A percentile compares a stretch with the other conserved stretches of the same genome.
These are phyloP conservation scores for Aspergillus terreus DNA, from an alignment of 2,329 filamentous ascomycete species.

Conservation along the genomic window DNA sequence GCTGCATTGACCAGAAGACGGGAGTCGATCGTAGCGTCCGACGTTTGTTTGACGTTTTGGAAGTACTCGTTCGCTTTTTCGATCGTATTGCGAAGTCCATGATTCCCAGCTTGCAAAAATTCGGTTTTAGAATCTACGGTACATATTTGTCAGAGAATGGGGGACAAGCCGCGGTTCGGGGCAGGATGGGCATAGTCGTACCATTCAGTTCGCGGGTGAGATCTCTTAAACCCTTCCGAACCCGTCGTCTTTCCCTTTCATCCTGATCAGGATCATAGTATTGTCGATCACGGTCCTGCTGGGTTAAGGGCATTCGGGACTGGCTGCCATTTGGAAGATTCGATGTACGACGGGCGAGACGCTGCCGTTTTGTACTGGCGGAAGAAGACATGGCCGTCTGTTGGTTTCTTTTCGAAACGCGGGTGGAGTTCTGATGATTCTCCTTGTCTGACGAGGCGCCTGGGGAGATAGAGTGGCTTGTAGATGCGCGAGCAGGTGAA, in stretches of 20 bases:
- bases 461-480: conserved; percentile 29
- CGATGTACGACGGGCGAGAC: conserved; percentile 35
- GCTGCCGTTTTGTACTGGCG: conserved; percentile 40
- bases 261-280: conserved; percentile 82
- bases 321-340: conserved; percentile 22
- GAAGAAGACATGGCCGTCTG: conserved; percentile 35
- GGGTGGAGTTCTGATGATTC: conserved; percentile 31
- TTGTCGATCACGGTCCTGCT: conserved; percentile 39
- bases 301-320: conserved; percentile 25
- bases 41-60: conserved; percentile 74
- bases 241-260: conserved; percentile 64
- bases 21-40: conserved; percentile 86
- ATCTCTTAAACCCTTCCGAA: conserved; percentile 68
- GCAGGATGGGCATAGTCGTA: conserved; percentile 24
- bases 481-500: conserved; percentile 12
- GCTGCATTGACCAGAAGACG: conserved; percentile 77
- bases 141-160: neutral
- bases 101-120: conserved; percentile 62
- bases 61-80: conserved; percentile 63
- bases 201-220: conserved; percentile 61
- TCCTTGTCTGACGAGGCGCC: conserved; percentile 49
- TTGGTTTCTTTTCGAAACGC: conserved; percentile 43
- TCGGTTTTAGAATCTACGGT: conserved; percentile 66
- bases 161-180: neutral
- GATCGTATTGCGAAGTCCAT: conserved; percentile 63